Conservation (phyloP, 2,329 filamentous ascomycete genomes). For the Aspergillus brunneoviolaceus region DNA sequence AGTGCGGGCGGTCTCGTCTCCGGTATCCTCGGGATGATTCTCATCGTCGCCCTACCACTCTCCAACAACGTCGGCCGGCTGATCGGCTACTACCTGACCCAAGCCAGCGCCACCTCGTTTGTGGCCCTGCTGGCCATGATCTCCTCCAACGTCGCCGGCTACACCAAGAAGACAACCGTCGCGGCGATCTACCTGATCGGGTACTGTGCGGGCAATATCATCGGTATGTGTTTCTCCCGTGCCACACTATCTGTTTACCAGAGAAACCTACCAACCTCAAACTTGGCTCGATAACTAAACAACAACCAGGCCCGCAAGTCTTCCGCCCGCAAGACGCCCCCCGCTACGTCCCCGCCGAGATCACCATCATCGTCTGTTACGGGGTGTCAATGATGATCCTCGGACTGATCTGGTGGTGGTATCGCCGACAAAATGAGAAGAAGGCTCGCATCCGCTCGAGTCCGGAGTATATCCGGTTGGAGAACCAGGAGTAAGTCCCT, state of each 20-base stretch:
- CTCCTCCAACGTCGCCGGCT: conserved; percentile 58
- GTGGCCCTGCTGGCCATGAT: conserved; percentile 64
- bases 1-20: conserved; percentile 53
- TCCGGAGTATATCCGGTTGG: conserved; percentile 60
- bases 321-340: conserved; percentile 59
- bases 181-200: conserved; percentile 50
- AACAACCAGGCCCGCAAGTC: conserved; percentile 50
- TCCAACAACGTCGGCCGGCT: conserved; percentile 59
- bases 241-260: too few relatives aligned
- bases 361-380: conserved; percentile 63
- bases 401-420: conserved; percentile 64
- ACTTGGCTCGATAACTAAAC: not conserved
- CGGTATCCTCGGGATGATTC: conserved; percentile 60
- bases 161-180: conserved; percentile 56
- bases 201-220: conserved; percentile 57
- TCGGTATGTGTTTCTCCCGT: conserved; percentile 42
- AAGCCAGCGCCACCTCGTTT: conserved; percentile 60
- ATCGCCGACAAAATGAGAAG: conserved; percentile 56
- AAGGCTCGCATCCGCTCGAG: conserved; percentile 55
- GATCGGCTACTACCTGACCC: conserved; percentile 65
- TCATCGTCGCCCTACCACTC: conserved; percentile 63
- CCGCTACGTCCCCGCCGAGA: conserved; percentile 62
- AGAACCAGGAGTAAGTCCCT: conserved; percentile 62
- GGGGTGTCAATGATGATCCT: conserved; percentile 55
- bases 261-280: too few relatives aligned